Conservation (phyloP, 2,329 filamentous ascomycete genomes). For the Parafenestella ontariensis region DNA sequence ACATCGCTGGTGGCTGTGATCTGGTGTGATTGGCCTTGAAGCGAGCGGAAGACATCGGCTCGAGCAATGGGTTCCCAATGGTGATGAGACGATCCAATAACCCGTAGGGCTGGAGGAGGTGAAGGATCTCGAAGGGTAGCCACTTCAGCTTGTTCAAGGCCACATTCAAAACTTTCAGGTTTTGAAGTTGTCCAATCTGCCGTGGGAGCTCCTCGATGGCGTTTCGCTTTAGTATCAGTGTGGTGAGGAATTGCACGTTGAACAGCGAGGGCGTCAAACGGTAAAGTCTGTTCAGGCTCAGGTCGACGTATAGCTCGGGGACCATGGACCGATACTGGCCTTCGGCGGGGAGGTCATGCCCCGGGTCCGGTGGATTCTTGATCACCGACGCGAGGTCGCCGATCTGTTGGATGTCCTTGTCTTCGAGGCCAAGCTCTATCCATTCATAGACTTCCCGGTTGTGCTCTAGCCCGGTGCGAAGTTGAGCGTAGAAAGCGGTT, state of each 20-base stretch:
- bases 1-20: not conserved
- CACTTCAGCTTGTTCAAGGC: conserved; percentile 29
- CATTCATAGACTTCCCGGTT: conserved; percentile 29
- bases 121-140: conserved; percentile 37
- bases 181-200: conserved; percentile 27
- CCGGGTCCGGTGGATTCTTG: conserved; percentile 27
- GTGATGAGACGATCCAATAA: conserved; percentile 19
- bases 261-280: conserved; percentile 35
- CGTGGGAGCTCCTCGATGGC: conserved; percentile 37
- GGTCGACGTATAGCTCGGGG: conserved; percentile 31
- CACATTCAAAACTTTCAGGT: conserved; percentile 30
- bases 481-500: conserved; percentile 13
- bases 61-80: conserved; percentile 24
- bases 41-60: conserved; percentile 11
- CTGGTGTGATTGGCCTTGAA: not conserved
- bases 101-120: conserved; percentile 22
- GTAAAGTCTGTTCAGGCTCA: conserved; percentile 29
- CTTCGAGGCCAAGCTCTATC: conserved; percentile 14
- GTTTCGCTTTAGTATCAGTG: conserved; percentile 33
- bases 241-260: conserved; percentile 32
- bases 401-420: conserved; percentile 35
- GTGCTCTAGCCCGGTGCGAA: conserved; percentile 21
- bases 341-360: conserved; percentile 32
- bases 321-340: conserved; percentile 41
- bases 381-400: conserved; percentile 36